Conservation (phyloP, 345 rosid genomes). For the Salix suchowensis region DNA sequence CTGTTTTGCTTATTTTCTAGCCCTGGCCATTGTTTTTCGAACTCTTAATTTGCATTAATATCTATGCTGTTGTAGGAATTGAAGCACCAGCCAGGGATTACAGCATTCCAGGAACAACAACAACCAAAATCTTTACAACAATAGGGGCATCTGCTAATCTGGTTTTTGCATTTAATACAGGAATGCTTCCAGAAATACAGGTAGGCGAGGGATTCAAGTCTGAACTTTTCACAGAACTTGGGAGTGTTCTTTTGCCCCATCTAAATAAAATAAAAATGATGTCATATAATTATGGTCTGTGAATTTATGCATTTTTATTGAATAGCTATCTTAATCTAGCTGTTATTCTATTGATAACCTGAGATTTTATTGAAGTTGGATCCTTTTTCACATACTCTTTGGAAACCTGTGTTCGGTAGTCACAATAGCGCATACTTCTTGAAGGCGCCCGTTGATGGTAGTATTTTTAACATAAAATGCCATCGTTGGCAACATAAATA, state of each 20-base stretch:
- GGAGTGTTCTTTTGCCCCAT: neutral
- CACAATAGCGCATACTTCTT: neutral
- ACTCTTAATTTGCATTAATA: neutral
- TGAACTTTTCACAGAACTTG: neutral
- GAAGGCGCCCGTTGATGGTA: neutral
- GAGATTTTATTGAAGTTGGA: neutral
- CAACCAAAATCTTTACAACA: slow-evolving; percentile 49
- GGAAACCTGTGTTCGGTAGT: neutral
- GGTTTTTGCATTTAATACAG: slow-evolving; percentile 87
- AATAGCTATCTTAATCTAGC: neutral
- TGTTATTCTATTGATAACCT: neutral
- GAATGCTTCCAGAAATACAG: slow-evolving; percentile 98
- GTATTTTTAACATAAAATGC: neutral
- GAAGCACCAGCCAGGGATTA: slow-evolving; percentile 72
- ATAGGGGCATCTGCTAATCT: slow-evolving; percentile 83
- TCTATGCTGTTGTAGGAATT: slow-evolving; percentile 38
- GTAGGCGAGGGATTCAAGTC: slow-evolving; percentile 18
- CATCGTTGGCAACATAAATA: neutral
- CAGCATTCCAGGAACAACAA: slow-evolving; percentile 48
- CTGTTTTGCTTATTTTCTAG: neutral
- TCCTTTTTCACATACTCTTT: neutral
- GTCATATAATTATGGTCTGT: neutral
- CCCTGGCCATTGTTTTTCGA: neutral
- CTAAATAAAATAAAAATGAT: neutral
- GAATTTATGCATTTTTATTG: neutral